These are phyloP conservation scores for Calonectria naviculata DNA, from an alignment of 2,329 filamentous ascomycete species.

Conservation along the genomic window DNA sequence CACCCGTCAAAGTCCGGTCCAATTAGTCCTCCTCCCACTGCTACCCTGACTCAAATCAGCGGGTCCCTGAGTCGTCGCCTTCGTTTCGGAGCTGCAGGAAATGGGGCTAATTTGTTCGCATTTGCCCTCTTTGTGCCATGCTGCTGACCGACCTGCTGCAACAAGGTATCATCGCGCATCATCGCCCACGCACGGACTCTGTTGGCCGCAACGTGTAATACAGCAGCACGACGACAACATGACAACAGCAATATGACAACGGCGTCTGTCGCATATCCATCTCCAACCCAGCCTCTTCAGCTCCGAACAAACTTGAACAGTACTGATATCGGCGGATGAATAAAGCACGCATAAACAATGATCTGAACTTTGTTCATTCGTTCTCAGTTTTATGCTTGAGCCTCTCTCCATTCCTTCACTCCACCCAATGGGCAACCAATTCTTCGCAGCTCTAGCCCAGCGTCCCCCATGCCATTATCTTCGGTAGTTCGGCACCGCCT, in stretches of 20 bases:
- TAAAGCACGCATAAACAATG: neutral
- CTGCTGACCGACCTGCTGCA: conserved; percentile 9
- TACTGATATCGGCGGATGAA: neutral
- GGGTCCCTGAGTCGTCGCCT: conserved; percentile 7
- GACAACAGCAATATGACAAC: neutral
- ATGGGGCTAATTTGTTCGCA: conserved; percentile 38
- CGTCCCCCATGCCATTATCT: no score
- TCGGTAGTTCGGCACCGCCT: neutral
- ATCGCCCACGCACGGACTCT: neutral
- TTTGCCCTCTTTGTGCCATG: conserved; percentile 24
- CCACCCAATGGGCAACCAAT: neutral
- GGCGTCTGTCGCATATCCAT: no score
- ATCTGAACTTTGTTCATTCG: no score
- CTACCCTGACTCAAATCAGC: conserved; percentile 2
- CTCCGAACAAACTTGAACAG: no score
- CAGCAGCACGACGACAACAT: neutral
- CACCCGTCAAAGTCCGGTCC: conserved; percentile 24
- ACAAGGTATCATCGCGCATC: conserved; percentile 4
- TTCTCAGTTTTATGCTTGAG: no score
- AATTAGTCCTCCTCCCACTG: conserved; percentile 28
- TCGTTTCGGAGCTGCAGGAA: conserved; percentile 25
- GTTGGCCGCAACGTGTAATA: neutral
- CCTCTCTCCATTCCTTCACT: neutral
- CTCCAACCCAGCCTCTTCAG: no score
- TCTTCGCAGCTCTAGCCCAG: neutral